These are phyloP conservation scores for Ophiostoma quercus DNA, from an alignment of 2,329 filamentous ascomycete genomes.

Conservation along the genomic window DNA sequence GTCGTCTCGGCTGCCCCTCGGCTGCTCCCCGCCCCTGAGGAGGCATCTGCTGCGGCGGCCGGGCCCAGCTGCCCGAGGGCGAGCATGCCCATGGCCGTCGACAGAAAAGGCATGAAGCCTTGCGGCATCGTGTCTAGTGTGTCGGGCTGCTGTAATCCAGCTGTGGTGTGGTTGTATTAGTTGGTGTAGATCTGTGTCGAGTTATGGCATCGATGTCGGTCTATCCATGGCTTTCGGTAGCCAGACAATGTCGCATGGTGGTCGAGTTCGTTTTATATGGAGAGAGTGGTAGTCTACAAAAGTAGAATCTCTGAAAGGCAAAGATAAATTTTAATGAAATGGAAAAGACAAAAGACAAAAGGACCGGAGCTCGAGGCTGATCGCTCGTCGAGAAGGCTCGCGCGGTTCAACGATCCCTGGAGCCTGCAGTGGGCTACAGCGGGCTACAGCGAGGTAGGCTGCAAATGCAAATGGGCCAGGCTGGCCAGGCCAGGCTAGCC, in stretches of 20 bases:
- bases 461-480: not conserved
- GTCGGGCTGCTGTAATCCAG: not conserved
- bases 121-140: conserved; percentile 21
- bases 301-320: not conserved
- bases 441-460: not conserved
- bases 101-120: conserved; percentile 27
- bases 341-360: not conserved
- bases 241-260: conserved; percentile 18
- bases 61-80: conserved; percentile 25
- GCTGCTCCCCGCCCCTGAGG: conserved; percentile 4
- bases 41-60: conserved; percentile 23
- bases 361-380: conserved; percentile 5
- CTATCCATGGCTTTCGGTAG: conserved; percentile 19
- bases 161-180: not conserved
- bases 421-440: not conserved
- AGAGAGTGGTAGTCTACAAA: not conserved
- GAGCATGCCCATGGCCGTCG: conserved; percentile 27
- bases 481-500: not conserved
- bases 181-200: not conserved
- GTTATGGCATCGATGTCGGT: conserved; percentile 13
- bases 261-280: not conserved
- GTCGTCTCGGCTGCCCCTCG: conserved; percentile 7
- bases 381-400: not conserved
- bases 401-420: not conserved
- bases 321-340: not conserved